These are phyloP conservation scores for Candida maris DNA, from an alignment of 805 yeast genomes.

Conservation along the genomic window DNA sequence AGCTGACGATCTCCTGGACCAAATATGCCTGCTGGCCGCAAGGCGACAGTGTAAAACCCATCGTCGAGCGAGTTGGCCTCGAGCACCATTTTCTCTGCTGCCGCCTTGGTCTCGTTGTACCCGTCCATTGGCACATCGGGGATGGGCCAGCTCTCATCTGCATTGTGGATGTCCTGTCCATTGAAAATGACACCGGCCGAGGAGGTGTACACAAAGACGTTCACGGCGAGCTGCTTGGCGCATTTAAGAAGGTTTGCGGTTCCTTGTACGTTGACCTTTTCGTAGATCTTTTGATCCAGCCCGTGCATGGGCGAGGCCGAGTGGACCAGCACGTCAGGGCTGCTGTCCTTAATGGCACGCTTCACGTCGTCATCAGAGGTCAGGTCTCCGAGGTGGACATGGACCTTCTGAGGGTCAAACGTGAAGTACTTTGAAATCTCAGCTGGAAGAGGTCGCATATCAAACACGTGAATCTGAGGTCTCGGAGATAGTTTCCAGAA, in stretches of 20 bases:
- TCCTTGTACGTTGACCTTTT: constrained; percentile 87
- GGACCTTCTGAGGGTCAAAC: constrained; percentile 57
- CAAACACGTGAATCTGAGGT: constrained; percentile 82
- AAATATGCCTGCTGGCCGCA: constrained; percentile 96
- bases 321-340: constrained; percentile 80
- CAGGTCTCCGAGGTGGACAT: constrained; percentile 76
- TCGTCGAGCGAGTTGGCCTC: constrained; percentile 59
- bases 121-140: constrained; percentile 94
- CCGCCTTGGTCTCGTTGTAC: constrained; percentile 90
- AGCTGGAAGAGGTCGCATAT: constrained; percentile 83
- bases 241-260: constrained; percentile 70
- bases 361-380: constrained; percentile 69
- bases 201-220: constrained; percentile 87
- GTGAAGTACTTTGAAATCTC: constrained; percentile 67
- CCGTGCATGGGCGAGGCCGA: constrained; percentile 98
- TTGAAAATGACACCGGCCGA: constrained; percentile 97
- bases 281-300: constrained; percentile 72
- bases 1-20: constrained; percentile 98
- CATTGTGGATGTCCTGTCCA: constrained; percentile 89
- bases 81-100: constrained; percentile 80
- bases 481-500: constrained; percentile 62
- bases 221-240: constrained; percentile 46
- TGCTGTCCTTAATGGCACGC: constrained; percentile 52
- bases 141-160: constrained; percentile 91
- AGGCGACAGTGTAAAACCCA: constrained; percentile 70